Evolutionary conservation across 2,329 filamentous ascomycete genomes (phyloP).

Genomic region (Cladosporium phlei): DNA sequence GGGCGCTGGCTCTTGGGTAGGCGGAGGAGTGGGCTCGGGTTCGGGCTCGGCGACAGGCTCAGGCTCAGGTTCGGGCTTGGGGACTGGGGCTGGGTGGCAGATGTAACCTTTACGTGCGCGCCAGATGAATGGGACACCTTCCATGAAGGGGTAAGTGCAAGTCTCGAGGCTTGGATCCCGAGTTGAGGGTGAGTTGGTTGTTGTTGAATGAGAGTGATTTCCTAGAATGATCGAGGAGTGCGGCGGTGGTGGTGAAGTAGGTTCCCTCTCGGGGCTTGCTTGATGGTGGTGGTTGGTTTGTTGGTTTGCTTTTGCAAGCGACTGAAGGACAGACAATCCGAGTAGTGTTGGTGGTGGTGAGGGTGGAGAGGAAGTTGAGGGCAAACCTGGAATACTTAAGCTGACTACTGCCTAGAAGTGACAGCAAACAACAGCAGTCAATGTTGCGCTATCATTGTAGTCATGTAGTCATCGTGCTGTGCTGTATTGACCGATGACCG

Average conservation of each 20-base stretch:
- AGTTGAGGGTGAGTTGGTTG: background rate
- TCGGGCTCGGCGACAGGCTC: too few relatives aligned
- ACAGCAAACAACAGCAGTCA: conserved; percentile 6
- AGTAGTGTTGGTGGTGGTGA: background rate
- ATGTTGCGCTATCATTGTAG: background rate
- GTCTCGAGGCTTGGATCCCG: too few relatives aligned
- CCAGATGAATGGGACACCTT: conserved; percentile 10
- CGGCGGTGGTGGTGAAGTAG: background rate
- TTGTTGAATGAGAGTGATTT: too few relatives aligned
- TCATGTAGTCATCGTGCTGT: background rate
- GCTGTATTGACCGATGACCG: background rate
- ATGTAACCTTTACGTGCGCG: conserved; percentile 8
- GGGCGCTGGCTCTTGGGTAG: background rate
- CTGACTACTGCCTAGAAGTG: background rate
- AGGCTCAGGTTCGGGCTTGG: background rate
- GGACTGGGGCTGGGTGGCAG: too few relatives aligned
- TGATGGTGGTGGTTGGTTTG: background rate
- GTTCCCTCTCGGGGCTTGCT: background rate
- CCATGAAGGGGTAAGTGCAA: conserved; percentile 1
- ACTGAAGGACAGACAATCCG: too few relatives aligned
- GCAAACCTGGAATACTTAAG: background rate
- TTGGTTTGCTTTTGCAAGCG: background rate
- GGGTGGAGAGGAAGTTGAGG: too few relatives aligned
- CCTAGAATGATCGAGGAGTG: background rate
- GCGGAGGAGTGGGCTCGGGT: background rate